phyloP scores from a whole-genome alignment of 495 filamentous ascomycete species.

The Darksidea phi region DNA sequence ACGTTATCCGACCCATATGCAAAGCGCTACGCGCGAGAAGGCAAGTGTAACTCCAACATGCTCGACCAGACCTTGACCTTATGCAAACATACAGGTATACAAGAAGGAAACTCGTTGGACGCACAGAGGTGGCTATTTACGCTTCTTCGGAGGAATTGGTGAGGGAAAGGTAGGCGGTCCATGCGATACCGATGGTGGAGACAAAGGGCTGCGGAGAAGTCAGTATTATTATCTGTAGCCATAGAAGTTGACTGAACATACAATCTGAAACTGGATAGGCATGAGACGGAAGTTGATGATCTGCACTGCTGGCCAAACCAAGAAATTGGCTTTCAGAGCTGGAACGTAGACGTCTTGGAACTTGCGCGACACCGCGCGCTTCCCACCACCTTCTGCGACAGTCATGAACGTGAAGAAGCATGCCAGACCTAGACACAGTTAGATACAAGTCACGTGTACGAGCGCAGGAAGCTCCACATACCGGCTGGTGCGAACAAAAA shows the following conservation, averaged over 20 bases:
- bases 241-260: constrained; percentile 51
- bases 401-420: constrained; percentile 97
- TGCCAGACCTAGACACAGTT: constrained; percentile 60
- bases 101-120: constrained; percentile 16
- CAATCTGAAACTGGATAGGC: constrained; percentile 94
- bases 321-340: constrained; percentile 91
- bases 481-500: constrained; percentile 92
- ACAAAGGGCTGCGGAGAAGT: constrained; percentile 79
- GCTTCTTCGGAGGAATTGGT: constrained; percentile 82
- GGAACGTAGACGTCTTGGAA: constrained; percentile 91
- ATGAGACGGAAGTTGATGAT: constrained; percentile 95
- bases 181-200: constrained; percentile 92
- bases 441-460: no score
- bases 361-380: constrained; percentile 75
- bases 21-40: neutral
- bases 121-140: constrained; percentile 12
- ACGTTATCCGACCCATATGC: neutral
- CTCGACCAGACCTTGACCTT: neutral
- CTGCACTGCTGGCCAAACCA: constrained; percentile 95
- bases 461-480: no score
- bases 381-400: constrained; percentile 87
- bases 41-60: constrained; percentile 1
- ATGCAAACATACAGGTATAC: constrained; percentile 1
- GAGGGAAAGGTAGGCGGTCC: constrained; percentile 97
- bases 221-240: constrained; percentile 7